Evolutionary conservation across 768 basidiomycete species (phyloP).

Genomic region (Favolaschia claudopus): DNA sequence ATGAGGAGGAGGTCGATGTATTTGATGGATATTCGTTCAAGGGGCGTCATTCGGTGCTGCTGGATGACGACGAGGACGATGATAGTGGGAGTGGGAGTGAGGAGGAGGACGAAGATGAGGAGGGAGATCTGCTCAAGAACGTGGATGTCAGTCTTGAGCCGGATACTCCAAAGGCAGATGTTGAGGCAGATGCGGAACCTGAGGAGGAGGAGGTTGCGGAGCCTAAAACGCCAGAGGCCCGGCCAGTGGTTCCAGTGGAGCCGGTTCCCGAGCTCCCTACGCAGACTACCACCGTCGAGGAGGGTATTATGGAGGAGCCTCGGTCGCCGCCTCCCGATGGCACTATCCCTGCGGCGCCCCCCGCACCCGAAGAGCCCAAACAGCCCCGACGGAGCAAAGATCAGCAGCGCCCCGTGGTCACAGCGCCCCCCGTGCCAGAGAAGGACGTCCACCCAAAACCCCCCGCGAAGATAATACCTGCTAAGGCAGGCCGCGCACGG

Average conservation of each 20-base stretch:
- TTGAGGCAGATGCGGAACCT: constrained; percentile 72
- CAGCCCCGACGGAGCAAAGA: constrained; percentile 42
- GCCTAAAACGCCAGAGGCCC: constrained; percentile 81
- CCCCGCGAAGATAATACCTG: too few species aligned
- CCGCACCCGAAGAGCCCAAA: constrained; percentile 31
- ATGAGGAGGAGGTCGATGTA: constrained; percentile 71
- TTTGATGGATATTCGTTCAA: constrained; percentile 97
- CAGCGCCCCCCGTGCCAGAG: constrained; percentile 38
- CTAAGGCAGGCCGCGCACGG: constrained; percentile 51
- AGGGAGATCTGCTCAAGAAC: constrained; percentile 30
- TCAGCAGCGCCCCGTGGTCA: constrained; percentile 32
- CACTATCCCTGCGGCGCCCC: neutral
- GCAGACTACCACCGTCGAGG: constrained; percentile 27
- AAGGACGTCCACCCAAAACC: too few species aligned
- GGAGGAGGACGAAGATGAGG: constrained; percentile 37
- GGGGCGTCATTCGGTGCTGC: constrained; percentile 79
- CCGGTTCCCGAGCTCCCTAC: constrained; percentile 26
- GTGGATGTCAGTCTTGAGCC: constrained; percentile 61
- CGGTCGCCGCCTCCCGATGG: constrained; percentile 19
- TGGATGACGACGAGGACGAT: constrained; percentile 76
- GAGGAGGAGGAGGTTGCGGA: constrained; percentile 53
- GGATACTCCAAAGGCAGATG: constrained; percentile 67
- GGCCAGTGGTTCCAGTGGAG: constrained; percentile 44
- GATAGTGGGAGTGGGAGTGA: constrained; percentile 44
- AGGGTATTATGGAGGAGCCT: constrained; percentile 30